A percentile compares a stretch with the other conserved stretches of the same genome.
phyloP scores from a whole-genome alignment of 2,329 filamentous ascomycete genomes.

The Penicillium palitans region DNA sequence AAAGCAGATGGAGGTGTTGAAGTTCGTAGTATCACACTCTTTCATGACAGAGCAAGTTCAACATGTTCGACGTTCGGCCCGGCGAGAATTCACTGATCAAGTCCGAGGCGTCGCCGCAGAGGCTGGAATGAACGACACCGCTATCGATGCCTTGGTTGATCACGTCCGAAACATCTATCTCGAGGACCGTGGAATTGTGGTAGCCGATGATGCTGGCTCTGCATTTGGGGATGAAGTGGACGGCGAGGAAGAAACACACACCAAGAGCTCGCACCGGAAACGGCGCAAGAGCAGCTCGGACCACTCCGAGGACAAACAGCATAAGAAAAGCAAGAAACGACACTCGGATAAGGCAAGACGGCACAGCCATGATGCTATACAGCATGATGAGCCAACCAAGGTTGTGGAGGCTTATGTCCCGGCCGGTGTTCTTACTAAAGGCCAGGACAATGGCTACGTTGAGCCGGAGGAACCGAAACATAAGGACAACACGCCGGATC shows the following conservation, averaged over 20 bases:
- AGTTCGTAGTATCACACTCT: neutral
- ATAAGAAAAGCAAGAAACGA: conserved; percentile 2
- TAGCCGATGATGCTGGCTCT: neutral
- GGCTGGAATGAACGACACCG: conserved; percentile 18
- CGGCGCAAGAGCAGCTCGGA: conserved; percentile 8
- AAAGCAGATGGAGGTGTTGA: neutral
- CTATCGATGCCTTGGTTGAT: conserved; percentile 16
- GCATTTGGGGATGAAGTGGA: conserved; percentile 29
- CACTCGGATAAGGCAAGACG: neutral
- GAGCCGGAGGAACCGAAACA: too few species aligned
- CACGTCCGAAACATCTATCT: conserved; percentile 29
- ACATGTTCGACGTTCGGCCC: neutral
- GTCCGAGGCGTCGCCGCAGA: conserved; percentile 18
- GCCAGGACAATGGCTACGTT: neutral
- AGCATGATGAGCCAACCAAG: neutral
- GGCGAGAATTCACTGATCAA: conserved; percentile 18
- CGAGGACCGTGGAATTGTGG: conserved; percentile 8
- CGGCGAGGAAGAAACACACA: neutral
- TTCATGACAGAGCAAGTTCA: neutral
- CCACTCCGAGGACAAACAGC: neutral
- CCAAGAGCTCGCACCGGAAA: neutral
- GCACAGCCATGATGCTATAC: neutral
- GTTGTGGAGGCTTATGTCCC: neutral
- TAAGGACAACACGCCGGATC: neutral
- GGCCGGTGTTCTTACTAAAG: neutral